A percentile compares a stretch with the other conserved stretches of the same genome.
phyloP scores from a whole-genome alignment of 225 moss, liverwort and hornwort species.

The Anthoceros angustus region DNA sequence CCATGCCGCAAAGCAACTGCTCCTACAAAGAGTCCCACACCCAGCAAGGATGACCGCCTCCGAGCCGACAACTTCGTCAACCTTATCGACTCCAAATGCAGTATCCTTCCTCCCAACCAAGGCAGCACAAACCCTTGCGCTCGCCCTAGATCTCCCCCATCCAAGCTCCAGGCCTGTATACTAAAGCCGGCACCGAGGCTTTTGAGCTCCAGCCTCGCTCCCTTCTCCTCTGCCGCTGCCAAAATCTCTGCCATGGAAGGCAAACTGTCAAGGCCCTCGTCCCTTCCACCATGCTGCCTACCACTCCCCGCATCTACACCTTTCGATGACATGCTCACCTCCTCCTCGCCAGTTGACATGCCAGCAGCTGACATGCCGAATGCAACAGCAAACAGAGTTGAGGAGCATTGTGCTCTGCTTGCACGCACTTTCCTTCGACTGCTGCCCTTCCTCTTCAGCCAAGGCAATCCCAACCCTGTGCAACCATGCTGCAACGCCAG shows the following conservation, averaged over 20 bases:
- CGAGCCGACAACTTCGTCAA: slow-evolving; percentile 51
- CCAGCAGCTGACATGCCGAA: too few relatives aligned
- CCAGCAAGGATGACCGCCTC: slow-evolving; percentile 41
- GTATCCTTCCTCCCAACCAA: slow-evolving; percentile 38
- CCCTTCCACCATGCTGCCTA: too few relatives aligned
- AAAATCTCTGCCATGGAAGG: slow-evolving; percentile 75
- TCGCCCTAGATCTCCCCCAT: slow-evolving; percentile 27
- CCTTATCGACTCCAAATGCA: slow-evolving; percentile 61
- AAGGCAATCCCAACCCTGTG: too few relatives aligned
- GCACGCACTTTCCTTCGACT: too few relatives aligned
- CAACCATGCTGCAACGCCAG: too few relatives aligned
- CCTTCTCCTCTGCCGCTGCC: slow-evolving; percentile 42
- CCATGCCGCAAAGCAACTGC: slow-evolving; percentile 69
- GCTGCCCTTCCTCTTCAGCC: too few relatives aligned
- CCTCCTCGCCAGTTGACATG: too few relatives aligned
- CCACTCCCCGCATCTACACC: too few relatives aligned
- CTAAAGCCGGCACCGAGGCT: slow-evolving; percentile 52
- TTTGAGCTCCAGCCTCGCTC: slow-evolving; percentile 38
- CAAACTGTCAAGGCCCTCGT: slow-evolving; percentile 11
- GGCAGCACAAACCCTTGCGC: slow-evolving; percentile 60
- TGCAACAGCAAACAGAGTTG: too few relatives aligned
- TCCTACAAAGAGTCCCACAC: slow-evolving; percentile 69
- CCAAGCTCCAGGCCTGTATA: slow-evolving; percentile 33
- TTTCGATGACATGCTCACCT: too few relatives aligned
- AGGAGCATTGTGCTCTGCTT: too few relatives aligned